Base-by-base conservation (phyloP, 2,329 filamentous ascomycete genomes). In the Ceratocystiopsis sp. region DNA sequence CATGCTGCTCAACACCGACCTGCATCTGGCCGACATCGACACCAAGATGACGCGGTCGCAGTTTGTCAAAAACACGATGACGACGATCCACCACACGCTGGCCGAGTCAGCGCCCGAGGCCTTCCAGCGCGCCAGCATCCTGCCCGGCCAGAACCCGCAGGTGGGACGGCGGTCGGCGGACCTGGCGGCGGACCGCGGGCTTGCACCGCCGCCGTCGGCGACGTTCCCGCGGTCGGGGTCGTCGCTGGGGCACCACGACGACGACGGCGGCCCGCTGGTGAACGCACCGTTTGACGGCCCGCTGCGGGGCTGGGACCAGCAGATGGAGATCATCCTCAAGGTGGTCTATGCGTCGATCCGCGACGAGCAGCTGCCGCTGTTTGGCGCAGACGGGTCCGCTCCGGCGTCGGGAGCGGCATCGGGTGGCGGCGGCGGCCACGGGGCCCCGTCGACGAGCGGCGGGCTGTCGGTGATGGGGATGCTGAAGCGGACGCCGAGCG, bases 11-110 rank as follows among this genome's bases (percentile, higher is more conserved):
- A 98, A 98, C 55, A 98, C 91, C 33, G 91, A 98, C 64, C 67
- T 98, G 44, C 89, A 98, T 55, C 61, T 96, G 55, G 91, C 89
- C 46, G 87, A 96, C 56, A 94, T 96, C 52, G 86, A 93, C 48
- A 78, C 83, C 53, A 93, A 93, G 65, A 98, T 98, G 91, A 96
- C 89, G 1, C 77, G 83, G 44, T 80, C 72, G 49, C 89, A 96
- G 55, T 98, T 96, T 55, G 75, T 98, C 56, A 93, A 93, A 61
- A 98, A 98, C 57, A 95, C 91, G 5, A 79, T 96, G 68, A 81
- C 83, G 1, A 94, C 89, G 0, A 83, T 98, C 48, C 76, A 75
- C 46, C 78, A 85, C 40, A 78, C 84, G 13, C 71, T 86, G 11
- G 66, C 71, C 35, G 84, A 93, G 52, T 75, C 78, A n/a, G 74